Evolutionary conservation across 169 alveolate genomes (phyloP).

Genomic region (Plasmodium berghei): DNA sequence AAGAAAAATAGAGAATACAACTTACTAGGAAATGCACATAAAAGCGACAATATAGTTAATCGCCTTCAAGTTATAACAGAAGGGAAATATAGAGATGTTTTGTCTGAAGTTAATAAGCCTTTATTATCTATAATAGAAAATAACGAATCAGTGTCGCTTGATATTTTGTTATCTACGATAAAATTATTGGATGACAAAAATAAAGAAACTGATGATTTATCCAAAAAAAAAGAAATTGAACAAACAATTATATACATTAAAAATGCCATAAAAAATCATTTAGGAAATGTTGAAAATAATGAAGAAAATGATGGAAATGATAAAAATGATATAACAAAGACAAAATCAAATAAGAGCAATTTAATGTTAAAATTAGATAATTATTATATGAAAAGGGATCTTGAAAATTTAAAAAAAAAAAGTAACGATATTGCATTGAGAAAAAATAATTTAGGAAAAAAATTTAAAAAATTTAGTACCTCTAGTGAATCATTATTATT

Average conservation of each 20-base stretch:
- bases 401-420: conserved; percentile 42
- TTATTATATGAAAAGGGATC: conserved; percentile 39
- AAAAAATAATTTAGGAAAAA: conserved; percentile 38
- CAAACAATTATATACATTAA: conserved; percentile 24
- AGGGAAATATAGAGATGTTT: conserved; percentile 13
- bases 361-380: conserved; percentile 56
- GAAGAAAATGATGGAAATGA: conserved; percentile 10
- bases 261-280: conserved; percentile 19
- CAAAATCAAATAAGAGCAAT: conserved; percentile 18
- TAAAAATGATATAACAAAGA: conserved; percentile 14
- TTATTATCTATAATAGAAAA: conserved; percentile 8
- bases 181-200: conserved; percentile 22
- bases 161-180: conserved; percentile 22
- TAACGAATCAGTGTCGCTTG: conserved; percentile 36
- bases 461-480: conserved; percentile 22
- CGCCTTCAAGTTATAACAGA: conserved; percentile 17
- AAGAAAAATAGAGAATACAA: conserved; percentile 26
- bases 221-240: conserved; percentile 28
- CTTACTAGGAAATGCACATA: conserved; percentile 11
- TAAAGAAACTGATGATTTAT: conserved; percentile 17
- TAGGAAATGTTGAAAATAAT: neutral
- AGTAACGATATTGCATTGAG: conserved; percentile 20
- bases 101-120: conserved; percentile 6
- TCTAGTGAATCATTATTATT: conserved; percentile 39
- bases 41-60: conserved; percentile 14